phyloP scores from a whole-genome alignment of 1,139 yeast genomes.

The Blastobotrys proliferans region DNA sequence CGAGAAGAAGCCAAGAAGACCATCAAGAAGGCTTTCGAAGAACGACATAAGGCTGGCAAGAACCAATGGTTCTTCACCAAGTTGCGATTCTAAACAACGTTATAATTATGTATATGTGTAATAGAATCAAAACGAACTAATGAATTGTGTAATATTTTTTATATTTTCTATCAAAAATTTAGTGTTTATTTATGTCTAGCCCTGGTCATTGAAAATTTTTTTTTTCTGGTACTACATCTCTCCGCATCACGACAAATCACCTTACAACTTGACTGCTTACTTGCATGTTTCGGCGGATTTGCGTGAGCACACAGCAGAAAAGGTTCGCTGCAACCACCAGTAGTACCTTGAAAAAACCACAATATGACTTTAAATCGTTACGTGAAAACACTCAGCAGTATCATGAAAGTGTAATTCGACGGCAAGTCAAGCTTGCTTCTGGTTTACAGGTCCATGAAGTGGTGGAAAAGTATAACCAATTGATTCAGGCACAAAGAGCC shows the following conservation, averaged over 20 bases:
- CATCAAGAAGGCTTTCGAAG: constrained; percentile 98
- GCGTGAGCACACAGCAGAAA: too few relatives aligned
- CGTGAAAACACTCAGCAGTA: constrained; percentile 40
- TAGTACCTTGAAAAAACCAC: constrained; percentile 36
- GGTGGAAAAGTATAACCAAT: constrained; percentile 26
- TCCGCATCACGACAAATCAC: too few relatives aligned
- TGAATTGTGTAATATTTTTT: too few relatives aligned
- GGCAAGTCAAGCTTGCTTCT: constrained; percentile 39
- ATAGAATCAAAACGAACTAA: too few relatives aligned
- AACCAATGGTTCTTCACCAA: constrained; percentile 99
- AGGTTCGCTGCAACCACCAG: constrained; percentile 13
- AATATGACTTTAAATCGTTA: constrained; percentile 48
- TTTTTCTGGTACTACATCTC: too few relatives aligned
- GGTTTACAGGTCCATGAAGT: constrained; percentile 37
- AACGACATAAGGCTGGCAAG: constrained; percentile 99
- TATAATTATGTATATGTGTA: neutral
- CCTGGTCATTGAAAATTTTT: too few relatives aligned
- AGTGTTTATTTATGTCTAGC: too few relatives aligned
- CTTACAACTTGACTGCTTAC: too few relatives aligned
- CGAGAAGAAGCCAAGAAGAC: constrained; percentile 99
- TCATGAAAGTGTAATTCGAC: constrained; percentile 44
- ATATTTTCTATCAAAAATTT: too few relatives aligned
- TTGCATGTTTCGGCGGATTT: too few relatives aligned
- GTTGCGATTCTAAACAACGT: constrained; percentile 76
- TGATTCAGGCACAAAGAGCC: constrained; percentile 21